phyloP scores from a whole-genome alignment of 164 flowering plant species.

The Echeveria elegans region DNA sequence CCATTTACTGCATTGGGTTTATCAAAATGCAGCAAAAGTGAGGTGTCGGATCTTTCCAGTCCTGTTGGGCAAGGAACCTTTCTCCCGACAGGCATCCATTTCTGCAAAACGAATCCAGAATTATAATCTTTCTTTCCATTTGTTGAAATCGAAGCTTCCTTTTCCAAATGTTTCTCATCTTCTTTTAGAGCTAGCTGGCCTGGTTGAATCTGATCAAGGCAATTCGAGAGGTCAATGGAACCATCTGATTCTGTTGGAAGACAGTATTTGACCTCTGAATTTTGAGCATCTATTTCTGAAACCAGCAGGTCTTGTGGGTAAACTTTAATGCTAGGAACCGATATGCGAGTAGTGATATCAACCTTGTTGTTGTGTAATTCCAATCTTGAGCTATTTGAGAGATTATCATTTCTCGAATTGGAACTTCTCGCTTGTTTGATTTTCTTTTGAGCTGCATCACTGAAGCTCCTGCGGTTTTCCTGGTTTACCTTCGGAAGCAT shows the following conservation, averaged over 20 bases:
- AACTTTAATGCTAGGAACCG: constrained; percentile 15
- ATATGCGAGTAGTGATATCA: constrained; percentile 14
- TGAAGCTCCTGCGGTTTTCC: constrained; percentile 15
- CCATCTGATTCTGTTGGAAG: constrained; percentile 10
- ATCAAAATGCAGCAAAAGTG: constrained; percentile 16
- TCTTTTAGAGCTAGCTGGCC: constrained; percentile 15
- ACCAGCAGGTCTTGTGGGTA: constrained; percentile 13
- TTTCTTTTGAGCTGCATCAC: constrained; percentile 12
- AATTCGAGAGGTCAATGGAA: constrained; percentile 13
- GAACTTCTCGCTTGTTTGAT: constrained; percentile 10
- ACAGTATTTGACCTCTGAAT: constrained; percentile 7
- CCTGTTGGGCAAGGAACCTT: constrained; percentile 21
- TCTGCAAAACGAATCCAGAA: constrained; percentile 29
- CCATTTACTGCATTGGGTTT: constrained; percentile 12
- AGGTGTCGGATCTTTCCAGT: constrained; percentile 14
- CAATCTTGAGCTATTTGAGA: constrained; percentile 5
- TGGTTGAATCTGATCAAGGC: constrained; percentile 12
- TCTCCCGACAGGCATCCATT: constrained; percentile 39
- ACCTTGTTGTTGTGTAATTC: constrained; percentile 10
- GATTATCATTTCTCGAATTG: constrained; percentile 14
- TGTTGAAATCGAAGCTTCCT: constrained; percentile 18
- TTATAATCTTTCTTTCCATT: constrained; percentile 19
- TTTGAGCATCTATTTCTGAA: constrained; percentile 12
- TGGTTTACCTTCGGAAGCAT: constrained; percentile 11
- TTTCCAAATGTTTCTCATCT: constrained; percentile 16